Percentiles rank a stretch among this genome's conserved stretches.
Evolutionary conservation across 2,329 filamentous ascomycete genomes (phyloP).

Genomic region (Lasiodiplodia theobromae): DNA sequence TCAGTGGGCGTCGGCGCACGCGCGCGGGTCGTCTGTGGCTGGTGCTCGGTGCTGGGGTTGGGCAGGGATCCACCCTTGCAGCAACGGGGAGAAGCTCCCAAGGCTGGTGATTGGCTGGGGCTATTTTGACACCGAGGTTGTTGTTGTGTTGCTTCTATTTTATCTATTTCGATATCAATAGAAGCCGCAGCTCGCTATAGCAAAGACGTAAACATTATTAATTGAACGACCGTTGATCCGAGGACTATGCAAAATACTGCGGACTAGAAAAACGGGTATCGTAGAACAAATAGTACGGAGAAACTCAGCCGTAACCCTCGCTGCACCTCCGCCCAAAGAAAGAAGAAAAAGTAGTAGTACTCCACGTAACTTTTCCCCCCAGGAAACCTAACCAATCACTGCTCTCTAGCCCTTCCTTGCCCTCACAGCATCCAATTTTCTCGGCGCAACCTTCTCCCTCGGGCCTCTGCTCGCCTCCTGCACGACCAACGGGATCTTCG

Average conservation of each 20-base stretch:
- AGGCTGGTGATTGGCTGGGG: background rate
- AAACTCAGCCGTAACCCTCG: background rate
- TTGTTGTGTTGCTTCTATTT: background rate
- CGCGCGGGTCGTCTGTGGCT: background rate
- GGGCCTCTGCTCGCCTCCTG: constrained; percentile 23
- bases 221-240: background rate
- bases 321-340: background rate
- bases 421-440: constrained; percentile 12
- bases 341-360: background rate
- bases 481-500: constrained; percentile 12
- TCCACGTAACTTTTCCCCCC: background rate
- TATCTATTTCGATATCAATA: background rate
- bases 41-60: background rate
- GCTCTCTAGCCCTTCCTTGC: background rate
- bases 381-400: background rate
- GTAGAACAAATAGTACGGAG: background rate
- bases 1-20: background rate
- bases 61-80: background rate
- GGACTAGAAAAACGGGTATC: background rate
- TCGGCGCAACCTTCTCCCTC: constrained; percentile 20
- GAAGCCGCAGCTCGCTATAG: no score
- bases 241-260: background rate
- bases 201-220: background rate
- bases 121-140: background rate
- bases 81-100: background rate